Conservation (phyloP, 2,329 filamentous ascomycete species). For the Diaporthe sp. region DNA sequence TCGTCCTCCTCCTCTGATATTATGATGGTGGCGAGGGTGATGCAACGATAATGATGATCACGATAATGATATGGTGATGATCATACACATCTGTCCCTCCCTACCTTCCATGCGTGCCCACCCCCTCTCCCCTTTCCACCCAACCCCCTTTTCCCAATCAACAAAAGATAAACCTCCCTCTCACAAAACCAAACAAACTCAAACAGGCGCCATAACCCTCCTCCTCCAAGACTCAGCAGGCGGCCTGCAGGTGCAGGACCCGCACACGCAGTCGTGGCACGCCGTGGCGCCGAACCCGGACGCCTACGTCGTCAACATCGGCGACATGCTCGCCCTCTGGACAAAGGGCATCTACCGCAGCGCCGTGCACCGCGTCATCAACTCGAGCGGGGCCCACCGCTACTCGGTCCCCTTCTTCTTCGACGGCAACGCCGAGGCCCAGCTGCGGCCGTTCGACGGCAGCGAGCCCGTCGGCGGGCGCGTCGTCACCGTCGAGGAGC, state of each 20-base stretch:
- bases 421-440: slow-evolving; percentile 64
- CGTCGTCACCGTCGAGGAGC: slow-evolving; percentile 50
- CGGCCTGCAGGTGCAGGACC: slow-evolving; percentile 66
- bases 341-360: slow-evolving; percentile 67
- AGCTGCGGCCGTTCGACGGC: slow-evolving; percentile 51
- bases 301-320: slow-evolving; percentile 66
- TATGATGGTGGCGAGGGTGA: not conserved
- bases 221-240: slow-evolving; percentile 65
- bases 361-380: slow-evolving; percentile 69
- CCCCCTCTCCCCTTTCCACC: not conserved
- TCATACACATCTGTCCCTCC: not conserved
- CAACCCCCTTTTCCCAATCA: not conserved
- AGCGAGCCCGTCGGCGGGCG: slow-evolving; percentile 45
- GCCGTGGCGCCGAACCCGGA: slow-evolving; percentile 58
- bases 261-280: slow-evolving; percentile 59
- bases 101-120: not conserved
- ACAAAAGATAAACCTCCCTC: not conserved
- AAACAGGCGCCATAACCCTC: slow-evolving; percentile 62
- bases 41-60: not conserved
- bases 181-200: not conserved
- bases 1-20: not conserved
- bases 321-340: slow-evolving; percentile 64
- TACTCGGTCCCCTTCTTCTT: slow-evolving; percentile 72
- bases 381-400: slow-evolving; percentile 62
- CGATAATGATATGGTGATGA: not conserved